These are phyloP conservation scores for Sarcocystis neurona DNA, from an alignment of 169 alveolate species.

Conservation along the genomic window DNA sequence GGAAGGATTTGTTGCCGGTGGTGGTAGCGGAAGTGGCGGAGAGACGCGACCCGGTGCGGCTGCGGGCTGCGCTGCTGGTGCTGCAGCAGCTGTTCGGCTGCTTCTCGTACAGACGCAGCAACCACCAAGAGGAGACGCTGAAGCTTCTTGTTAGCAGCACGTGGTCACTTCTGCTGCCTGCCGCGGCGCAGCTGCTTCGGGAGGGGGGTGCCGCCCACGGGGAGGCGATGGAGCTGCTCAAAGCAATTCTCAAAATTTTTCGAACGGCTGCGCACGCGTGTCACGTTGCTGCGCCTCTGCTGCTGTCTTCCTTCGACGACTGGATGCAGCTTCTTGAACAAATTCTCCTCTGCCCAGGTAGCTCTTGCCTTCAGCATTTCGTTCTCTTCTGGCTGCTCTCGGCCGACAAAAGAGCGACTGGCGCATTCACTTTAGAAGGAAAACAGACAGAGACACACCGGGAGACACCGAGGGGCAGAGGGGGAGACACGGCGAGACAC, in stretches of 20 bases:
- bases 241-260: conserved; percentile 20
- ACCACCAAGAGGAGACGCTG: conserved; percentile 25
- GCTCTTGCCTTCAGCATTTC: no score
- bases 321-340: conserved; percentile 52
- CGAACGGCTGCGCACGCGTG: conserved; percentile 47
- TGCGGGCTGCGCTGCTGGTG: conserved; percentile 27
- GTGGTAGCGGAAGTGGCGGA: conserved; percentile 28
- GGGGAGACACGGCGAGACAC: no score
- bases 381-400: no score
- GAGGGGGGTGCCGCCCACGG: conserved; percentile 27
- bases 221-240: conserved; percentile 48
- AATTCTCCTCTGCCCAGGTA: conserved; percentile 26
- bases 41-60: background rate
- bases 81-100: conserved; percentile 28
- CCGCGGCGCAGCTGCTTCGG: conserved; percentile 41
- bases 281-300: conserved; percentile 27
- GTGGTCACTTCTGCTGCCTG: conserved; percentile 52
- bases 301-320: conserved; percentile 48
- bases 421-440: no score
- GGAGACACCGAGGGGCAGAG: no score
- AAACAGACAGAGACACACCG: no score
- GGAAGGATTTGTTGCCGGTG: conserved; percentile 35
- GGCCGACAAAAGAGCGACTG: no score
- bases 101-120: conserved; percentile 34
- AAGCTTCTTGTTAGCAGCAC: conserved; percentile 12